Percentiles rank a stretch among this genome's conserved stretches.
Conservation (phyloP, 441 rosid genomes). For the Flueggea neowawraea region DNA sequence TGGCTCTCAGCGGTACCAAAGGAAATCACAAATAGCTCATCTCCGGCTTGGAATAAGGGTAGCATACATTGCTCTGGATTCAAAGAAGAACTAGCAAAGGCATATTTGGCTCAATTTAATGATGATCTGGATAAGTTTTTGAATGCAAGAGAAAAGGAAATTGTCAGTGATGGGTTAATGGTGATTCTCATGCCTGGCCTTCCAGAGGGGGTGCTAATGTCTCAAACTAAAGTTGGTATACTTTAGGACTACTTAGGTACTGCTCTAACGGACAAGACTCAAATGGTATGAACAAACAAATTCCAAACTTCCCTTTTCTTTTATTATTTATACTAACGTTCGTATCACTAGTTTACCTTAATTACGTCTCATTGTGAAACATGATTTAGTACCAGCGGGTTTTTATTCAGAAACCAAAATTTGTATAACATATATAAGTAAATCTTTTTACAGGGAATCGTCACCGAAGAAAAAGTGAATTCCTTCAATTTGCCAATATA, state of each 20-base stretch:
- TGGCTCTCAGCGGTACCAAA: conserved; percentile 31
- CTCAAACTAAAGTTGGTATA: not conserved
- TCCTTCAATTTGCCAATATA: conserved; percentile 20
- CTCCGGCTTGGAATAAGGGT: conserved; percentile 25
- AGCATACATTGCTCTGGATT: conserved; percentile 21
- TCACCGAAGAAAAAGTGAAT: conserved; percentile 13
- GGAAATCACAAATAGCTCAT: conserved; percentile 12
- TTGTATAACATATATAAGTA: too few relatives aligned
- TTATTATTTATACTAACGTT: too few relatives aligned
- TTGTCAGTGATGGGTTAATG: conserved; percentile 21
- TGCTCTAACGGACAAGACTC: conserved; percentile 13
- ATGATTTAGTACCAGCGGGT: too few relatives aligned
- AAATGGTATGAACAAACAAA: conserved; percentile 22
- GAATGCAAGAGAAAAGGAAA: conserved; percentile 29
- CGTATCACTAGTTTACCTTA: too few relatives aligned
- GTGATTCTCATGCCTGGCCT: conserved; percentile 14
- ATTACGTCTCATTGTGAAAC: too few relatives aligned
- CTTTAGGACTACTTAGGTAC: not conserved
- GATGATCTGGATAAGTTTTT: conserved; percentile 20
- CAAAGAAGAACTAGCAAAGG: conserved; percentile 16
- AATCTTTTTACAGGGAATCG: conserved; percentile 3
- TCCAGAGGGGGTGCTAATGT: conserved; percentile 12
- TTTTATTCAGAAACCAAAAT: too few relatives aligned
- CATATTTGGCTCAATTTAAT: conserved; percentile 20
- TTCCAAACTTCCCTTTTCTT: too few relatives aligned